Evolutionary conservation across 805 yeast species (phyloP), one percentile per base, ranked within the genome.

Genomic region (Limtongia smithiae): DNA sequence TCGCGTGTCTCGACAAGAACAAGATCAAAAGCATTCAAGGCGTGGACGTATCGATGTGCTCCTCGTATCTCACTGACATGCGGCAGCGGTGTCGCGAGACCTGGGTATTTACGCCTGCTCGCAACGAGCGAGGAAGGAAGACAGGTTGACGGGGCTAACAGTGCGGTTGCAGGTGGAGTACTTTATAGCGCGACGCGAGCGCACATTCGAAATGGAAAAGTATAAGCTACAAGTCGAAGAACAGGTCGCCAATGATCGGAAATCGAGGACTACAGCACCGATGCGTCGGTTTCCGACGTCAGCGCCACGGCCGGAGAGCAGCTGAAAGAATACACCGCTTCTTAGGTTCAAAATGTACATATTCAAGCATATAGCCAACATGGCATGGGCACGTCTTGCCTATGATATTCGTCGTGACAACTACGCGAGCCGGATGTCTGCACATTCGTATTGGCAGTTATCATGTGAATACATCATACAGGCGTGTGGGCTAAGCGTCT

Each of bases 1-100:
- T 87, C 61, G 74, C 69, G 8, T 91, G 98, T 65, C 73, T 91
- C 41, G 87, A 85, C 58, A 72, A 69, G 41, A 76, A 83, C 60
- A 69, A 77, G 15, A 81, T 91, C 46, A 79, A 27, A 21, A 37
- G 41, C 15, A 7, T 44, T 14, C 11, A 37, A 4, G 11, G 11
- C 11, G 31, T 28, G 17, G 51, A 39, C 9, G 28, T 44, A 6
- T 31, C 39, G 18, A 15, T 11, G 34, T 24, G 37, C 11, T 18
- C 44, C n/a, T 4, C 12, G 22, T 17, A 15, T 6, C 31, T 21
- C 4, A 35, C 22, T 21, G 47, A 21, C 14, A 30, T 46, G 48
- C 18, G 33, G 18, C 12, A 22, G 11, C 15, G 14, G 15, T 51
- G 51, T 28, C 37, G 40, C 30, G 34, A 31, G 25, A 12, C 41